Conservation (phyloP, 2,329 filamentous ascomycete species). For the Alternaria alternata region DNA sequence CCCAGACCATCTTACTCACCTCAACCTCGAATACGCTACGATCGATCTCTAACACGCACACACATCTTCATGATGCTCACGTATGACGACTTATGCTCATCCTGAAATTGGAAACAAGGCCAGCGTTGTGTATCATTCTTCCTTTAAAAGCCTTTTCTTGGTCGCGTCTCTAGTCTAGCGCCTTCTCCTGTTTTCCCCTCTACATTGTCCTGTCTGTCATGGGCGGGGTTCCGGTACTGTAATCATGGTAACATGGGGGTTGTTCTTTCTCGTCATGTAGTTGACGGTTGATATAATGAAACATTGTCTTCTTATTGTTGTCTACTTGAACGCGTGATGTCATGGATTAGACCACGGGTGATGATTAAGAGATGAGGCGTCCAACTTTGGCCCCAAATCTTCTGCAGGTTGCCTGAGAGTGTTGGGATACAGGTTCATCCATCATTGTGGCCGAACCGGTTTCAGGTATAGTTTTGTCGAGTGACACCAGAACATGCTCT, state of each 20-base stretch:
- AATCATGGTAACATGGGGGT: conserved; percentile 25
- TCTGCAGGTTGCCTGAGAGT: background rate
- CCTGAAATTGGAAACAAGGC: conserved; percentile 39
- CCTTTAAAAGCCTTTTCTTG: conserved; percentile 37
- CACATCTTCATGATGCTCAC: conserved; percentile 32
- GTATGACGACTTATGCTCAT: conserved; percentile 33
- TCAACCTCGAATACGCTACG: conserved; percentile 3
- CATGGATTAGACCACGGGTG: too few relatives aligned
- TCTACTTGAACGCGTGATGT: background rate
- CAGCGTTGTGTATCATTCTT: conserved; percentile 34
- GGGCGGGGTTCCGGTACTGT: conserved; percentile 25
- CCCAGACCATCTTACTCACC: background rate
- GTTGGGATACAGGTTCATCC: conserved; percentile 2
- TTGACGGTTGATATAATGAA: conserved; percentile 27
- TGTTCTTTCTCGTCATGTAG: conserved; percentile 27
- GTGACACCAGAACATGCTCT: background rate
- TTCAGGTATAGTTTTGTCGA: background rate
- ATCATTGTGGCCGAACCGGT: conserved; percentile 5
- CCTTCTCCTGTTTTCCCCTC: conserved; percentile 26
- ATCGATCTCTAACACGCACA: conserved; percentile 19
- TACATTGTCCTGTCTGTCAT: conserved; percentile 23
- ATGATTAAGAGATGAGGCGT: background rate
- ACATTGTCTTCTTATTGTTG: conserved; percentile 15
- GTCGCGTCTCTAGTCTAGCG: conserved; percentile 32
- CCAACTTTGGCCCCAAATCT: background rate